phyloP scores from a whole-genome alignment of 1,284 basidiomycete species.

The Microbotryum scabiosae region DNA sequence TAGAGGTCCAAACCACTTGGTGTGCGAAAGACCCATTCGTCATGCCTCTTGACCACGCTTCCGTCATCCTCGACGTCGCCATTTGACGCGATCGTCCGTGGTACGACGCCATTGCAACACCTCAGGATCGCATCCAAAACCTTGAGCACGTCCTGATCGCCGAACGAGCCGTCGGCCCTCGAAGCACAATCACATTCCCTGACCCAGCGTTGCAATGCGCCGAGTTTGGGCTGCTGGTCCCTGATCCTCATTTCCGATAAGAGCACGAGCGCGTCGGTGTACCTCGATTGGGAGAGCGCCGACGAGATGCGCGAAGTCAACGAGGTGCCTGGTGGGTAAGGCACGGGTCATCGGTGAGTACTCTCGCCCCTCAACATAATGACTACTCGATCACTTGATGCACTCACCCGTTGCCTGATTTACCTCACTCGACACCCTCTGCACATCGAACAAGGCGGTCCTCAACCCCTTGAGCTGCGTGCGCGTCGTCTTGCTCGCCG shows the following conservation, averaged over 20 bases:
- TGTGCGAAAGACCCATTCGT: constrained; percentile 21
- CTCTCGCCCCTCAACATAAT: no score
- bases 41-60: constrained; percentile 18
- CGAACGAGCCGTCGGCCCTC: constrained; percentile 38
- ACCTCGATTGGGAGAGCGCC: constrained; percentile 45
- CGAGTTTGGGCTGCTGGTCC: constrained; percentile 48
- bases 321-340: constrained; percentile 36
- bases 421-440: constrained; percentile 7
- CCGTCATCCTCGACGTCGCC: constrained; percentile 11
- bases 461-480: constrained; percentile 11
- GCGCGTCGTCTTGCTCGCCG: background rate
- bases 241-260: constrained; percentile 51
- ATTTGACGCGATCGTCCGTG: constrained; percentile 9
- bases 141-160: constrained; percentile 43
- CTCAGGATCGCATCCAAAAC: constrained; percentile 50
- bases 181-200: constrained; percentile 51
- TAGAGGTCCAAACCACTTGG: constrained; percentile 5
- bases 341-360: background rate
- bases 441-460: constrained; percentile 22
- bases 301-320: constrained; percentile 48
- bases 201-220: constrained; percentile 52
- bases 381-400: background rate
- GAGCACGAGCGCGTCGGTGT: constrained; percentile 47
- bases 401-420: constrained; percentile 11
- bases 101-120: constrained; percentile 35